Percentiles rank a stretch among this genome's conserved stretches.
Evolutionary conservation across 805 yeast species (phyloP).

Genomic region (Lipomyces anomalus): DNA sequence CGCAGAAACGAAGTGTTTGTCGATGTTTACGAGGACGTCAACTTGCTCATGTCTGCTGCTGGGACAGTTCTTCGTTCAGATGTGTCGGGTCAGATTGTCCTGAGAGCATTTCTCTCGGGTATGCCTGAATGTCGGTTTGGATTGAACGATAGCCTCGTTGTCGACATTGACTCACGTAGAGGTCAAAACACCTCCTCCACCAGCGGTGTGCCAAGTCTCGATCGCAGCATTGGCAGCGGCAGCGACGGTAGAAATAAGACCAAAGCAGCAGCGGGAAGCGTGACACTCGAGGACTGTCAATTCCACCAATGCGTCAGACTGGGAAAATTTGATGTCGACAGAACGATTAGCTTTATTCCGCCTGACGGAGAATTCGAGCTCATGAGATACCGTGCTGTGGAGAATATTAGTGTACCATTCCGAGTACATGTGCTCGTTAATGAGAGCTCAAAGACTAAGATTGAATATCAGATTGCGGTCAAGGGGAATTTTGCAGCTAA

Average conservation of each 20-base stretch:
- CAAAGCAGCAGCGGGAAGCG: constrained; percentile 44
- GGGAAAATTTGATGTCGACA: constrained; percentile 56
- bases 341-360: constrained; percentile 66
- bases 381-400: constrained; percentile 59
- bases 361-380: constrained; percentile 79
- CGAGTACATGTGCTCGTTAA: constrained; percentile 52
- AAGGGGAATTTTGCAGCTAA: constrained; percentile 53
- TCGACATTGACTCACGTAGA: constrained; percentile 21
- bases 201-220: too few species aligned
- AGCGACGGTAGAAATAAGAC: constrained; percentile 13
- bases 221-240: too few species aligned
- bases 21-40: constrained; percentile 70
- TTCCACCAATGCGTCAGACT: constrained; percentile 78
- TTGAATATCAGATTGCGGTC: constrained; percentile 56
- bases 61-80: constrained; percentile 62
- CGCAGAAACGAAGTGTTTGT: constrained; percentile 75
- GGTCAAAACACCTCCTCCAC: background rate
- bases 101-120: constrained; percentile 71
- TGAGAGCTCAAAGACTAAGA: constrained; percentile 39
- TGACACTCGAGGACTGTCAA: constrained; percentile 64
- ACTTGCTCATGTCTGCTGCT: constrained; percentile 58
- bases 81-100: constrained; percentile 68
- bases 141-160: constrained; percentile 49
- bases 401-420: constrained; percentile 66
- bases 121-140: constrained; percentile 81